phyloP scores from a whole-genome alignment of 345 rosid genomes.

The Salix brachista region DNA sequence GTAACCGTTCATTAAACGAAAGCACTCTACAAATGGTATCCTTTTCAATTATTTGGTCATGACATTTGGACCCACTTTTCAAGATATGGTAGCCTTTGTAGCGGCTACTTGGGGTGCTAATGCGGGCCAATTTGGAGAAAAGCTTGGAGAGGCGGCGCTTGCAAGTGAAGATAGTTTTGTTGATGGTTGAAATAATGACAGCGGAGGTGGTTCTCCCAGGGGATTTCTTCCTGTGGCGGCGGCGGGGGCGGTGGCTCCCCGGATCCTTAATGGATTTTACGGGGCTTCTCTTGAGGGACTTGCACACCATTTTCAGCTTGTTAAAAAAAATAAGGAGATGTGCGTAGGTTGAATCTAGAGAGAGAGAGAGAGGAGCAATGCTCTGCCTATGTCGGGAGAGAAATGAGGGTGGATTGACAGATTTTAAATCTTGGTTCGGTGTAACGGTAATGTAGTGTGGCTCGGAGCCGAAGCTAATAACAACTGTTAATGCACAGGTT shows the following conservation, averaged over 20 bases:
- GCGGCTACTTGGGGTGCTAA: constrained; percentile 35
- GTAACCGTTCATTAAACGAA: constrained; percentile 30
- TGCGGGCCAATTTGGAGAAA: constrained; percentile 49
- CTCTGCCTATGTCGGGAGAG: constrained; percentile 8
- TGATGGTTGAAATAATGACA: constrained; percentile 51
- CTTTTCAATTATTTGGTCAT: neutral
- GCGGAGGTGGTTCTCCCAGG: constrained; percentile 36
- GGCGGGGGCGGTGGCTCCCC: constrained; percentile 28
- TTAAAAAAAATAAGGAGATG: neutral
- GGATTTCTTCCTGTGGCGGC: constrained; percentile 35
- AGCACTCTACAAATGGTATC: constrained; percentile 23
- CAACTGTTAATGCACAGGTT: neutral
- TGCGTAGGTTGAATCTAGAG: neutral
- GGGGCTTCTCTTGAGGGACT: constrained; percentile 40
- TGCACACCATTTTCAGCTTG: constrained; percentile 53
- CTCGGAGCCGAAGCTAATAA: constrained; percentile 47
- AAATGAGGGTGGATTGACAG: neutral
- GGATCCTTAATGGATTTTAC: constrained; percentile 40
- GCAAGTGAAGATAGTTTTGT: constrained; percentile 56
- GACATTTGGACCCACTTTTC: constrained; percentile 7
- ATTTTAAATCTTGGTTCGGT: constrained; percentile 57
- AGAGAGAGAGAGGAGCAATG: constrained; percentile 10
- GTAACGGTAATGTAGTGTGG: constrained; percentile 60
- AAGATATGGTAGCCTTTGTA: constrained; percentile 58
- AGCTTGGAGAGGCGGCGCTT: constrained; percentile 61